Percentiles rank a stretch among this genome's conserved stretches.
phyloP scores from a whole-genome alignment of 805 yeast genomes.

The Wickerhamiella domercqiae region DNA sequence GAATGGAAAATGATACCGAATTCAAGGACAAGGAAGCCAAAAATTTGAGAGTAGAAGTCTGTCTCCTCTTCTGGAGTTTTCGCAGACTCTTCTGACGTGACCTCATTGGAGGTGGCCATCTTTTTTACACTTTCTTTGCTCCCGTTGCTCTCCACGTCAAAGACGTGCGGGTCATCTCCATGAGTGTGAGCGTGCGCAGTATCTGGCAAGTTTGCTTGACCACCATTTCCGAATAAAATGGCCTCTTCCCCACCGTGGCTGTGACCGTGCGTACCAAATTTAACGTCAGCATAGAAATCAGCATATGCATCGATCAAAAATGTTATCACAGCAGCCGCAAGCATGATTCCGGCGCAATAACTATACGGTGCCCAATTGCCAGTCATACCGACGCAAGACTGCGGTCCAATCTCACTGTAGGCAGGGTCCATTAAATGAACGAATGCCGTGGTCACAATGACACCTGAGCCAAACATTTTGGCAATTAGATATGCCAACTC shows the following conservation, averaged over 20 bases:
- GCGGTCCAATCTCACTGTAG: constrained; percentile 22
- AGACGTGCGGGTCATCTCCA: background rate
- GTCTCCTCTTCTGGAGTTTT: constrained; percentile 23
- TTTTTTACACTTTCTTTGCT: constrained; percentile 4
- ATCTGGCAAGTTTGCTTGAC: background rate
- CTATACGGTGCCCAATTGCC: constrained; percentile 37
- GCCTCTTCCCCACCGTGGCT: constrained; percentile 8
- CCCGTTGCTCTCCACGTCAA: background rate
- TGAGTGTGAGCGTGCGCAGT: constrained; percentile 4
- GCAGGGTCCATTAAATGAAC: constrained; percentile 41
- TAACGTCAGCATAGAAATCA: constrained; percentile 27
- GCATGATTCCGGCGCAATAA: constrained; percentile 41
- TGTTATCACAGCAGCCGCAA: constrained; percentile 31
- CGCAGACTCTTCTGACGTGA: constrained; percentile 1
- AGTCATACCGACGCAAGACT: constrained; percentile 28
- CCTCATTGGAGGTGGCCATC: constrained; percentile 1
- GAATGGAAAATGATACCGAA: constrained; percentile 66
- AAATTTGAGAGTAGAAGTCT: constrained; percentile 24
- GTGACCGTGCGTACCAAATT: constrained; percentile 15
- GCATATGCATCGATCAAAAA: constrained; percentile 37
- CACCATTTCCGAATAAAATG: background rate
- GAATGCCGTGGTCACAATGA: constrained; percentile 61
- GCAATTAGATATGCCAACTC: constrained; percentile 22
- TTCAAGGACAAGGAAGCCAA: constrained; percentile 43
- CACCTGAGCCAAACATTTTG: constrained; percentile 56